Base-by-base conservation (phyloP, 352 stramenopile genomes). In the Globisporangium orthogonon region DNA sequence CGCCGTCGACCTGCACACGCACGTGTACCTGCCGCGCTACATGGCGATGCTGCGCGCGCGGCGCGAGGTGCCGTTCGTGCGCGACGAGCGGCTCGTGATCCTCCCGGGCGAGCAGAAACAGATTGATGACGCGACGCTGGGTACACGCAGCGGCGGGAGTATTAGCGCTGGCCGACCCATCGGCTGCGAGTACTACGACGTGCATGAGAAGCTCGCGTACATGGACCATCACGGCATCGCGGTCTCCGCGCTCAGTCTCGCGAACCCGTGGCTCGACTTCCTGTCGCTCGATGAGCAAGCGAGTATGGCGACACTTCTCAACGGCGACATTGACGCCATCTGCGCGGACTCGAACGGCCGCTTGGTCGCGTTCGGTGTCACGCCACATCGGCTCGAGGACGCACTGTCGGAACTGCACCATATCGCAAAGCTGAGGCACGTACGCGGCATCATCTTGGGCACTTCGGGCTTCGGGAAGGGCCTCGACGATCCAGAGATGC, bases 261-360 rank as follows among this genome's bases (percentile, higher is more conserved):
- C 77, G n/a, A 87, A 87, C 51, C 77, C 77, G 57, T 88, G 77
- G 77, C 65, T 88, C 23, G 77, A 88, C 54, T 88, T 88, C 61
- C 56, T 88, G 48, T 62, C 73, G 0, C n/a, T 70, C 23, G 41
- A 58, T 0, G 74, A 87, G 56, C 76, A 83, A 45, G 54, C 61
- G 17, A 53, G 23, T 9, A 73, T 88, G 63, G 74, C 75, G 30
- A 55, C 62, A 15, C 45, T 69, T 11, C 58, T 87, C 23, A 87
- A 88, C 48, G 65, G 85, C 39, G 77, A 87, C 50, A 75, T 86
- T 44, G 66, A 86, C 45, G 54, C 55, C 28, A 62, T 86, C 13
- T 86, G 76, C 61, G 51, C 40, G 39, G 31, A 35, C n/a, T 85
- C 74, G 3, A 30, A 63, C n/a, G 69, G 71, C 0, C 59, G 77